Base-by-base conservation (phyloP, 2,329 filamentous ascomycete species). In the Chrysosphaeria jannelii region DNA sequence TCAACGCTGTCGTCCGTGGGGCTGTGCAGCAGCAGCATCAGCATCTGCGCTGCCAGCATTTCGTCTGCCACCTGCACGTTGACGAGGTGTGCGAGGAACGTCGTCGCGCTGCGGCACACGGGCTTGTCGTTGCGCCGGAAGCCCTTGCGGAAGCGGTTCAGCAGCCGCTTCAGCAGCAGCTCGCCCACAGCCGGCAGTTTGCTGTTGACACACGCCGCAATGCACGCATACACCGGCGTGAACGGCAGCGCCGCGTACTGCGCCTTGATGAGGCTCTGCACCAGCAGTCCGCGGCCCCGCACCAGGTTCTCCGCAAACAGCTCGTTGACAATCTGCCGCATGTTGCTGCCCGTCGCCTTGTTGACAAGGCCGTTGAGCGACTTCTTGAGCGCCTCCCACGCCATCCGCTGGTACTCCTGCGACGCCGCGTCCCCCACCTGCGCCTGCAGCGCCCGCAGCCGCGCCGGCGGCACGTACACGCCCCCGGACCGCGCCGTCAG, bases 341-440 rank as follows among this genome's bases (percentile, higher is more conserved):
- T 93, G 44, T 97, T 97, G 16, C 72, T 75, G 26, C 81, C 74
- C 46, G 93, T 93, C 52, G 91, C 72, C 52, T 97, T 97, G 57
- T 97, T 97, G 56, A 97, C 90, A 33, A 97, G 50, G 35, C 85
- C 85, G 41, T 97, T 93, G 47, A 97, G 90, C 23, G 74, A 85
- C 53, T 97, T 97, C 51, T 97, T 97, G 38, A 97, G 51, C 8
- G 81, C 81, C 46, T 97, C 85, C 85, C 85, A 97, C 6, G 79
- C 78, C 75, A 97, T 89, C 36, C 85, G 74, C 56, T 93, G 85
- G 41, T 90, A 93, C 47, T 93, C 85, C 45, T 90, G 88, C 45
- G 69, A 88, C 25, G 60, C 67, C 53, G 89, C 90, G 48, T 97
- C 85, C 30, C 78, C 91, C 43, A 97, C 90, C 46, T 90, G 78